These are phyloP conservation scores for Prunus kanzakura DNA, from an alignment of 306 rosid species.

Conservation along the genomic window DNA sequence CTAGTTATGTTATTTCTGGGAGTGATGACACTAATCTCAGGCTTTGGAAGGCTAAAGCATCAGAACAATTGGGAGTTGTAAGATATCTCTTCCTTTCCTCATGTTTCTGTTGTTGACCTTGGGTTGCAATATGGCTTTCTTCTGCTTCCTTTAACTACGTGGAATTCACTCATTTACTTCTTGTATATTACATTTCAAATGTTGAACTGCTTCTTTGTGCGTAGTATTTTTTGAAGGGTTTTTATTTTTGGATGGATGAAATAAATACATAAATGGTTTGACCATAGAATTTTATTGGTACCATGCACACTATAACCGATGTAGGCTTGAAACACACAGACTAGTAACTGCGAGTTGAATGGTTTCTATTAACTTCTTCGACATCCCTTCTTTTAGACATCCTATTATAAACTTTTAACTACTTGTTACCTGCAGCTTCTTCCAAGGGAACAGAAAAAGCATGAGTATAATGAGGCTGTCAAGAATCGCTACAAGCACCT, in stretches of 20 bases:
- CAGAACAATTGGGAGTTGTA: slow-evolving; percentile 96
- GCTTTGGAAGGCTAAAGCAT: slow-evolving; percentile 97
- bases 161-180: neutral
- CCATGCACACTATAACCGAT: neutral
- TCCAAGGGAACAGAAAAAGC: slow-evolving; percentile 83
- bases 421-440: slow-evolving; percentile 53
- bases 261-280: neutral
- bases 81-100: slow-evolving; percentile 32
- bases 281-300: neutral
- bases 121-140: neutral
- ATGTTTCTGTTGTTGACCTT: neutral
- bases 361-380: no score
- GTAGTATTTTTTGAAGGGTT: no score
- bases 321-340: neutral
- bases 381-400: no score
- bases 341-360: no score
- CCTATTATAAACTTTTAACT: neutral
- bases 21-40: slow-evolving; percentile 95
- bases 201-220: neutral
- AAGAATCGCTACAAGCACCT: slow-evolving; percentile 84
- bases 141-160: neutral
- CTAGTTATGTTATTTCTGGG: slow-evolving; percentile 89
- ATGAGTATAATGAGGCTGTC: slow-evolving; percentile 76
- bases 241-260: neutral
- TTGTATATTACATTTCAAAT: neutral